Evolutionary conservation across 805 yeast species (phyloP).

Genomic region (Nakazawaea wickerhamii): DNA sequence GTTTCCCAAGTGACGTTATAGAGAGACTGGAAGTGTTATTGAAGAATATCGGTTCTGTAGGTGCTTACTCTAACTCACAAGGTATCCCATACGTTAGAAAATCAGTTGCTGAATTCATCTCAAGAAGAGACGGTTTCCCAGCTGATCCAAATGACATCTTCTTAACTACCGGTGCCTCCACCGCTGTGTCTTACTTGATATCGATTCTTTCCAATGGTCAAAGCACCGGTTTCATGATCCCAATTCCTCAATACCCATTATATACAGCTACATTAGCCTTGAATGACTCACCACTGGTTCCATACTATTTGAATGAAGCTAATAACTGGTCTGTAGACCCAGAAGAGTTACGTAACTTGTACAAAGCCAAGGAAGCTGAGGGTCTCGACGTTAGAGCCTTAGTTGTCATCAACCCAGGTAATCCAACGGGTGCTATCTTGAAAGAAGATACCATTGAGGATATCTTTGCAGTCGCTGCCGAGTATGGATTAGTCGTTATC

Average conservation of each 20-base stretch:
- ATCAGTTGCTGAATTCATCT: slow-evolving; percentile 76
- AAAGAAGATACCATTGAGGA: slow-evolving; percentile 59
- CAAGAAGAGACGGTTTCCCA: slow-evolving; percentile 68
- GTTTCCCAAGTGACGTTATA: slow-evolving; percentile 64
- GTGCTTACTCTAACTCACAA: slow-evolving; percentile 93
- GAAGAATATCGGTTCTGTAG: slow-evolving; percentile 69
- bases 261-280: slow-evolving; percentile 93
- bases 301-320: slow-evolving; percentile 79
- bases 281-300: slow-evolving; percentile 75
- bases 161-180: slow-evolving; percentile 91
- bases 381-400: slow-evolving; percentile 69
- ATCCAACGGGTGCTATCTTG: slow-evolving; percentile 92
- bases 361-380: slow-evolving; percentile 39
- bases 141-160: slow-evolving; percentile 70
- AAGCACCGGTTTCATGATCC: slow-evolving; percentile 78
- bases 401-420: slow-evolving; percentile 96
- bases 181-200: slow-evolving; percentile 80
- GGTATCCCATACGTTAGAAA: slow-evolving; percentile 72
- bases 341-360: slow-evolving; percentile 49
- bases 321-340: slow-evolving; percentile 83
- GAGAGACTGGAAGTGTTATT: slow-evolving; percentile 63
- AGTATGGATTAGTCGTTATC: slow-evolving; percentile 75
- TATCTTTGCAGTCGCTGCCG: slow-evolving; percentile 75
- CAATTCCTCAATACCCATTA: slow-evolving; percentile 97
- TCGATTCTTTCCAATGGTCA: slow-evolving; percentile 64